phyloP scores from a whole-genome alignment of 2,329 filamentous ascomycete species.

The Penicillium sp. region DNA sequence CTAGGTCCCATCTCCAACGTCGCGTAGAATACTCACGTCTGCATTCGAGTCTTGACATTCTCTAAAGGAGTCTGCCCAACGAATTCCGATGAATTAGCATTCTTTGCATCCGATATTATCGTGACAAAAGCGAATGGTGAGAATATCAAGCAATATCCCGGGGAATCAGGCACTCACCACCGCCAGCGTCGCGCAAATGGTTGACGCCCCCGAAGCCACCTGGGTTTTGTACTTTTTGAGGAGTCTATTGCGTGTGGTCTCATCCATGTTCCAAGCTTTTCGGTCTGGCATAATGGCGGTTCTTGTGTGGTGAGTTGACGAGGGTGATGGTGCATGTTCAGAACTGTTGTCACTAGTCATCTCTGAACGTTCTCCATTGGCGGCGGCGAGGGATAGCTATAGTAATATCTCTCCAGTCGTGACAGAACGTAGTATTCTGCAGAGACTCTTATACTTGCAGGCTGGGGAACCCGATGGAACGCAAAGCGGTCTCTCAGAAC shows the following conservation, averaged over 20 bases:
- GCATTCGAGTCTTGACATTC: constrained; percentile 51
- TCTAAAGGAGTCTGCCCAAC: constrained; percentile 44
- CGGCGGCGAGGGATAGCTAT: neutral
- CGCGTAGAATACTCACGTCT: constrained; percentile 39
- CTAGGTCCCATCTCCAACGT: neutral
- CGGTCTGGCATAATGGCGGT: constrained; percentile 32
- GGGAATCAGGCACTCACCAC: constrained; percentile 37
- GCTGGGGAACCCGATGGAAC: constrained; percentile 52
- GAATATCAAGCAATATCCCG: neutral
- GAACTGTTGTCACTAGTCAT: constrained; percentile 40
- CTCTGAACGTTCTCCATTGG: constrained; percentile 34
- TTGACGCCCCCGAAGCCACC: constrained; percentile 46
- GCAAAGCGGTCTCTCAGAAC: constrained; percentile 51
- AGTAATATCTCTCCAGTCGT: constrained; percentile 6
- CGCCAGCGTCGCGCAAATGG: constrained; percentile 45
- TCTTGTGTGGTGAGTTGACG: constrained; percentile 34
- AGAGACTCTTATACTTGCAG: constrained; percentile 22
- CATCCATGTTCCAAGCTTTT: constrained; percentile 39
- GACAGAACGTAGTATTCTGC: neutral
- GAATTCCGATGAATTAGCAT: constrained; percentile 13
- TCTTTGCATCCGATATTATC: neutral
- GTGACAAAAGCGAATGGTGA: neutral
- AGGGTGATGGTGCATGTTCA: constrained; percentile 42
- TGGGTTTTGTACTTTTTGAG: constrained; percentile 48
- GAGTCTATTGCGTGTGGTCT: constrained; percentile 42